Evolutionary conservation across 2,329 filamentous ascomycete species (phyloP).

Genomic region (Macrophomina phaseolina): DNA sequence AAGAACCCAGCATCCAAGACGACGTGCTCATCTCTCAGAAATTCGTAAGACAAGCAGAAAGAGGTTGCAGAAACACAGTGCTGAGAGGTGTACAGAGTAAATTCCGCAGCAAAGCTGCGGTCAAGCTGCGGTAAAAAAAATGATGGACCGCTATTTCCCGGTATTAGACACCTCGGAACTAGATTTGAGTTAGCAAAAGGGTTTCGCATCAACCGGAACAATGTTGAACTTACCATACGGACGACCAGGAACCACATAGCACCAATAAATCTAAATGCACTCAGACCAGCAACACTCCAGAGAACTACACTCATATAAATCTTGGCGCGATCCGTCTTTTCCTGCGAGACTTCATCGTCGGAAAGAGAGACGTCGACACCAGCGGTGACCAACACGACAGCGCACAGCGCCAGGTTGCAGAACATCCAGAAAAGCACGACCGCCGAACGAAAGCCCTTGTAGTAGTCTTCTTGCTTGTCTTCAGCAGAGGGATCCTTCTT

Average conservation of each 20-base stretch:
- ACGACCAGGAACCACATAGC: slow-evolving; percentile 88
- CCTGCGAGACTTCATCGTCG: slow-evolving; percentile 35
- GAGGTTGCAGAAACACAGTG: background rate
- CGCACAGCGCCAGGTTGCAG: slow-evolving; percentile 86
- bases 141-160: no score
- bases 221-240: slow-evolving; percentile 41
- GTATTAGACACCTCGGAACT: slow-evolving; percentile 30
- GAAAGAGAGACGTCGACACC: slow-evolving; percentile 68
- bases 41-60: slow-evolving; percentile 4
- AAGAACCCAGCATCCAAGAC: slow-evolving; percentile 19
- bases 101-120: background rate
- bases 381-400: slow-evolving; percentile 83
- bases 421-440: slow-evolving; percentile 97
- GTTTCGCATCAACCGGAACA: slow-evolving; percentile 27
- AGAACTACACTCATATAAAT: slow-evolving; percentile 87
- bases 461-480: slow-evolving; percentile 97
- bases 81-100: background rate
- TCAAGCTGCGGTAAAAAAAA: no score
- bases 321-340: slow-evolving; percentile 65
- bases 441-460: slow-evolving; percentile 90
- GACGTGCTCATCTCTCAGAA: slow-evolving; percentile 7
- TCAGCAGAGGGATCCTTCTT: slow-evolving; percentile 64
- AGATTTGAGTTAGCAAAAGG: slow-evolving; percentile 28
- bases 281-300: slow-evolving; percentile 86
- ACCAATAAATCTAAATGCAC: slow-evolving; percentile 84